Conservation (phyloP, 2,329 filamentous ascomycete species). For the Epichloe amarillans region DNA sequence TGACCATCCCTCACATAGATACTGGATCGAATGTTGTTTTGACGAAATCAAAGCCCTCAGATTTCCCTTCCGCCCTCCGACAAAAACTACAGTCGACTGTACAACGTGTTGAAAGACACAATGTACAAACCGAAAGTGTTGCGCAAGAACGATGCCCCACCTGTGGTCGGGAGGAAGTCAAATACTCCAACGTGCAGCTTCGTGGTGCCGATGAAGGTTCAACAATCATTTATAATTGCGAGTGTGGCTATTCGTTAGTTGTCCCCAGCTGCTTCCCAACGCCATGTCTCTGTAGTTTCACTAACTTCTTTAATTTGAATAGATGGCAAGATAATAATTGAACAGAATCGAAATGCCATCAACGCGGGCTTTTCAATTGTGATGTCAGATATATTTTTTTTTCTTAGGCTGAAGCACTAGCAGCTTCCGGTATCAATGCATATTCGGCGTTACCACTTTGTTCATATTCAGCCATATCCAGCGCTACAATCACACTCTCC, state of each 20-base stretch:
- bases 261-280: background rate
- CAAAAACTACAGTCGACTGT: slow-evolving; percentile 74
- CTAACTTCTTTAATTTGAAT: background rate
- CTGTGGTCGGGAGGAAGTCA: slow-evolving; percentile 72
- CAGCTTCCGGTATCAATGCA: slow-evolving; percentile 65
- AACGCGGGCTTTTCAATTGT: slow-evolving; percentile 2
- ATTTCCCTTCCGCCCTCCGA: slow-evolving; percentile 81
- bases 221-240: slow-evolving; percentile 81
- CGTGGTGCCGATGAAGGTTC: slow-evolving; percentile 90
- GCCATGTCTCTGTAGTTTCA: slow-evolving; percentile 4
- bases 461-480: slow-evolving; percentile 98
- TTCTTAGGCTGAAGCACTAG: slow-evolving; percentile 26
- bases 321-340: slow-evolving; percentile 50
- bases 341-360: slow-evolving; percentile 2
- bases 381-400: slow-evolving; percentile 5
- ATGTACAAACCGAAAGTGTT: slow-evolving; percentile 58
- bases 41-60: slow-evolving; percentile 74
- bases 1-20: slow-evolving; percentile 32
- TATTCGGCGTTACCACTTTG: slow-evolving; percentile 81
- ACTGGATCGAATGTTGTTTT: slow-evolving; percentile 62
- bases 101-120: slow-evolving; percentile 65
- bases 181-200: slow-evolving; percentile 72
- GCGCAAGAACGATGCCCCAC: slow-evolving; percentile 61
- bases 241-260: slow-evolving; percentile 70
- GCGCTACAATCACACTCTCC: slow-evolving; percentile 85